Evolutionary conservation across 2,329 filamentous ascomycete species (phyloP).

Genomic region (Calycina herbarum): DNA sequence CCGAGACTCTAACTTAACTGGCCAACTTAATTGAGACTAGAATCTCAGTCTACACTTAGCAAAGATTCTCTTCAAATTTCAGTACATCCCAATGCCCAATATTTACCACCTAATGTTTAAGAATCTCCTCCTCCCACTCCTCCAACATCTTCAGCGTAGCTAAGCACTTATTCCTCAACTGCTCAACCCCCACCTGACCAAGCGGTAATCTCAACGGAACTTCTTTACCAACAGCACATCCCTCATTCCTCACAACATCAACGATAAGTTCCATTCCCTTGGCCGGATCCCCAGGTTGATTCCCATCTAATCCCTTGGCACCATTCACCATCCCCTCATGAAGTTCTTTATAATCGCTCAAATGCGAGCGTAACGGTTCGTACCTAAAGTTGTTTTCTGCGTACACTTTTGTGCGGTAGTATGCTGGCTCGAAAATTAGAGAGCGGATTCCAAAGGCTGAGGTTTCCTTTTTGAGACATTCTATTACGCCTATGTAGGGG

Average conservation of each 20-base stretch:
- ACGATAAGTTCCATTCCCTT: constrained; percentile 55
- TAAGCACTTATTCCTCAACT: constrained; percentile 44
- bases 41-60: no score
- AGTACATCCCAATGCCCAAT: no score
- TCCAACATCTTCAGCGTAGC: constrained; percentile 7
- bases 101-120: neutral
- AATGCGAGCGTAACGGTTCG: constrained; percentile 30
- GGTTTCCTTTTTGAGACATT: constrained; percentile 13
- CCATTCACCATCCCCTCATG: constrained; percentile 33
- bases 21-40: no score
- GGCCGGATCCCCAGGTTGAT: constrained; percentile 55
- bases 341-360: constrained; percentile 22
- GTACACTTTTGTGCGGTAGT: constrained; percentile 49
- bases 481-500: constrained; percentile 10
- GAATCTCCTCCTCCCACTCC: neutral
- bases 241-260: constrained; percentile 54
- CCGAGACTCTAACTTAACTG: no score
- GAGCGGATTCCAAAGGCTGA: constrained; percentile 9
- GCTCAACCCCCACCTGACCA: constrained; percentile 50
- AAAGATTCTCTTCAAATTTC: no score
- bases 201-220: constrained; percentile 56
- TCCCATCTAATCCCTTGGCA: constrained; percentile 40
- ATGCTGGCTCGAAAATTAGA: constrained; percentile 47
- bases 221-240: constrained; percentile 48
- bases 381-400: constrained; percentile 27